Evolutionary conservation across 495 filamentous ascomycete species (phyloP).

Genomic region (Penicillium odoratum): DNA sequence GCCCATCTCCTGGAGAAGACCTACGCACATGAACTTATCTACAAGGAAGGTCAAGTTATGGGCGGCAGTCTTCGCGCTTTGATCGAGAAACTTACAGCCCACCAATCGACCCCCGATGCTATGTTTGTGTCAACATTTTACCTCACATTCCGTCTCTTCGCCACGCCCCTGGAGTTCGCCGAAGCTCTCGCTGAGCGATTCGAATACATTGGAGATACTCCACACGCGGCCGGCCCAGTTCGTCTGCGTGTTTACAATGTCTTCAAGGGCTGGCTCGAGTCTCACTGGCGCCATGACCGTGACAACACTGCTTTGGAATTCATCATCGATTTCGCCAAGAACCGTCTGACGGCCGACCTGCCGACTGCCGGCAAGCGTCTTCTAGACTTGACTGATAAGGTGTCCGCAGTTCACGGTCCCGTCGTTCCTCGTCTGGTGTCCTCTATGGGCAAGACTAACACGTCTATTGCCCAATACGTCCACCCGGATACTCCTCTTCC

Average conservation of each 20-base stretch:
- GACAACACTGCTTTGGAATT: constrained; percentile 73
- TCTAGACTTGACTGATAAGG: constrained; percentile 74
- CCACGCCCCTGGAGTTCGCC: constrained; percentile 76
- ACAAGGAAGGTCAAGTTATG: constrained; percentile 92
- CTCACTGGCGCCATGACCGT: constrained; percentile 83
- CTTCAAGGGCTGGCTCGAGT: constrained; percentile 96
- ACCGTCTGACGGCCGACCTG: constrained; percentile 62
- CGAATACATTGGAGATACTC: constrained; percentile 81
- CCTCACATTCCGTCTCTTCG: constrained; percentile 94
- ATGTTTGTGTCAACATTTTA: constrained; percentile 95
- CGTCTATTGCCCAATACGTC: constrained; percentile 67
- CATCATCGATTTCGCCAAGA: constrained; percentile 77
- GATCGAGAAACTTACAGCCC: constrained; percentile 89
- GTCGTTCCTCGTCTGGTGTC: constrained; percentile 85
- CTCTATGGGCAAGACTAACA: constrained; percentile 84
- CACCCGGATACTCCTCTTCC: constrained; percentile 71
- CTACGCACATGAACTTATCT: constrained; percentile 85
- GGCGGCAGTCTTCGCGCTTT: constrained; percentile 89
- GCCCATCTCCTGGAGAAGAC: constrained; percentile 81
- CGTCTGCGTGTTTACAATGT: constrained; percentile 92
- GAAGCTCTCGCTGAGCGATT: constrained; percentile 84
- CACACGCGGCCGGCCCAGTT: constrained; percentile 72
- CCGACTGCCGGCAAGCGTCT: constrained; percentile 79
- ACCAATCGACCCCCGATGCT: constrained; percentile 89
- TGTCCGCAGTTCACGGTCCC: constrained; percentile 70